Base-by-base conservation (phyloP, 805 yeast genomes). In the Candida oleophila region DNA sequence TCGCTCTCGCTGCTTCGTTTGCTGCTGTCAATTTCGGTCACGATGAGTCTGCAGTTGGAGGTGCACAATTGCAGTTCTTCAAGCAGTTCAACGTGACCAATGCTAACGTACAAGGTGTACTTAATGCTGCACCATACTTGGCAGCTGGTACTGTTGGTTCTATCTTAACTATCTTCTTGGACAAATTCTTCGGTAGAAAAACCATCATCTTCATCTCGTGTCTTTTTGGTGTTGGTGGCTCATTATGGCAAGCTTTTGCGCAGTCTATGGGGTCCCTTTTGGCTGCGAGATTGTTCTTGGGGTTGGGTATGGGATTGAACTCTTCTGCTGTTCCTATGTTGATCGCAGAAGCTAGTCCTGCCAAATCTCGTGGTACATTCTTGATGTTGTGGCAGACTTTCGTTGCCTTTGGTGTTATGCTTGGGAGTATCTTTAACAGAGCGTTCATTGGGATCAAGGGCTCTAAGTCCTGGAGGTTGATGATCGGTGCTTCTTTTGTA, bases 11-110 rank as follows among this genome's bases (percentile, higher is more conserved):
- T 11, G 51, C 49, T 2, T 38, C 36, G 16, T 43, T 41, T 43
- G 52, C 52, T 18, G 44, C 50, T 3, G 47, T 49, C 15, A 39
- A 44, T 4, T 28, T 32, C n/a, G 56, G 57, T 2, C 49, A 45
- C 48, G 57, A 54, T 33, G 56, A 54, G 43, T 54, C 57, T n/a
- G 51, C 49, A 9, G 49, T 54, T 3, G 52, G 53, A 15, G 57
- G 57, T 11, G 57, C 57, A 2, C 50, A 47, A 22, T 38, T 54
- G 21, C 43, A 39, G 36, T 54, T 42, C 43, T 38, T 42, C 11
- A 21, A 41, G 21, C 28, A 41, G 20, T 34, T 42, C 41, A 37
- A 39, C 19, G 36, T 43, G 35, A 22, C 40, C 22, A 42, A 44
- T 36, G 49, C 54, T 3, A 51, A 48, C 33, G 38, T 54, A n/a